Evolutionary conservation across 2,329 filamentous ascomycete genomes (phyloP).

Genomic region (Fusarium guadeloupense): DNA sequence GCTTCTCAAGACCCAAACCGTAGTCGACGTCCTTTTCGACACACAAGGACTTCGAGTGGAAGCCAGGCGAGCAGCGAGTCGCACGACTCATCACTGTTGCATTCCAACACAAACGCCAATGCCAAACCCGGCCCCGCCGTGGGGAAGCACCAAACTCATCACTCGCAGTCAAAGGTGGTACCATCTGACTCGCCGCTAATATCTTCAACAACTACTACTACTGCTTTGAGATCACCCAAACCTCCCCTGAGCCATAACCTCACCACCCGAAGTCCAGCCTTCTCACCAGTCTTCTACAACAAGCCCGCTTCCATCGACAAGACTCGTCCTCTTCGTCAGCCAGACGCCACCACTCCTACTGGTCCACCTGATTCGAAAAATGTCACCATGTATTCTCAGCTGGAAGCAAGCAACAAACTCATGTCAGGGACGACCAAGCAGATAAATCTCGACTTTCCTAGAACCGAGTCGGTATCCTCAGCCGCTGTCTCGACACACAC

Average conservation of each 20-base stretch:
- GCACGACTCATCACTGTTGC: conserved; percentile 43
- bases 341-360: conserved; percentile 23
- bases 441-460: conserved; percentile 50
- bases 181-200: conserved; percentile 40
- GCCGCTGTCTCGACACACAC: conserved; percentile 55
- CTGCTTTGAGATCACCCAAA: conserved; percentile 29
- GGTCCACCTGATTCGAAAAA: conserved; percentile 47
- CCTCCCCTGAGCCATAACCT: conserved; percentile 24
- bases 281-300: conserved; percentile 33
- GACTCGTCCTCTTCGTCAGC: conserved; percentile 28
- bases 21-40: conserved; percentile 34
- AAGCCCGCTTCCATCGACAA: conserved; percentile 33
- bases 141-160: conserved; percentile 35
- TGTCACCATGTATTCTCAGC: conserved; percentile 49
- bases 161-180: conserved; percentile 30
- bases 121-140: conserved; percentile 42
- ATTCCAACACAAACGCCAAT: conserved; percentile 36
- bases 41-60: conserved; percentile 41
- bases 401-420: conserved; percentile 45
- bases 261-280: neutral
- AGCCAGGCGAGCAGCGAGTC: conserved; percentile 43
- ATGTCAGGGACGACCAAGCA: conserved; percentile 44
- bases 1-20: conserved; percentile 30
- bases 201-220: conserved; percentile 24
- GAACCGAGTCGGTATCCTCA: conserved; percentile 59